Conservation (phyloP, 176 grass and related monocot species). For the Leersia perrieri region DNA sequence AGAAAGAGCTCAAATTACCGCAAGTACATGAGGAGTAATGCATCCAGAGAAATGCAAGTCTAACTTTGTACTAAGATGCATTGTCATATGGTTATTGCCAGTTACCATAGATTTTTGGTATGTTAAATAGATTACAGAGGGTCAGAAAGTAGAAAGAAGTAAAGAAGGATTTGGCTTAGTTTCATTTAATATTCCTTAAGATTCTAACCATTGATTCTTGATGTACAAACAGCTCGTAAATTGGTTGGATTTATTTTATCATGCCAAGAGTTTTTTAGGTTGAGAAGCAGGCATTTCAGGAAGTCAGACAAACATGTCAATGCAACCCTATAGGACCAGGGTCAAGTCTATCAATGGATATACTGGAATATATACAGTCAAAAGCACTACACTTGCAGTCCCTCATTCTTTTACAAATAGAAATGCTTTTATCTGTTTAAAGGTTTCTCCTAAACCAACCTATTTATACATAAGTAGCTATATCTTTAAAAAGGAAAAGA, state of each 20-base stretch:
- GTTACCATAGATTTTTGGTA: background rate
- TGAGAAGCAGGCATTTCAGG: background rate
- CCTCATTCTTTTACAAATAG: background rate
- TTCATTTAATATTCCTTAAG: background rate
- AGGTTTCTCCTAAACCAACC: constrained; percentile 6
- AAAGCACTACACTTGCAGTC: background rate
- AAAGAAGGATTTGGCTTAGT: constrained; percentile 9
- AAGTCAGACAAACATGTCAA: background rate
- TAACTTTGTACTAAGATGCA: background rate
- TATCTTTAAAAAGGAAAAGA: background rate
- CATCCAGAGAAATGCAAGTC: background rate
- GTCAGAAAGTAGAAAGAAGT: background rate
- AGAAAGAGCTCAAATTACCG: background rate
- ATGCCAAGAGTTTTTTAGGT: background rate
- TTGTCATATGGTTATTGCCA: background rate
- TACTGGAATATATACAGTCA: background rate
- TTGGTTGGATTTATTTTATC: constrained; percentile 17
- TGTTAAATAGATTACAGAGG: background rate
- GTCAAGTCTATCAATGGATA: background rate
- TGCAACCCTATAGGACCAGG: background rate
- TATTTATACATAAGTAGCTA: background rate
- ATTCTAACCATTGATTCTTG: background rate
- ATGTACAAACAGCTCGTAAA: background rate
- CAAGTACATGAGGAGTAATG: background rate
- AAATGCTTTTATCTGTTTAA: background rate